Conservation (phyloP, 495 filamentous ascomycete genomes). For the Annulohypoxylon moriforme region DNA sequence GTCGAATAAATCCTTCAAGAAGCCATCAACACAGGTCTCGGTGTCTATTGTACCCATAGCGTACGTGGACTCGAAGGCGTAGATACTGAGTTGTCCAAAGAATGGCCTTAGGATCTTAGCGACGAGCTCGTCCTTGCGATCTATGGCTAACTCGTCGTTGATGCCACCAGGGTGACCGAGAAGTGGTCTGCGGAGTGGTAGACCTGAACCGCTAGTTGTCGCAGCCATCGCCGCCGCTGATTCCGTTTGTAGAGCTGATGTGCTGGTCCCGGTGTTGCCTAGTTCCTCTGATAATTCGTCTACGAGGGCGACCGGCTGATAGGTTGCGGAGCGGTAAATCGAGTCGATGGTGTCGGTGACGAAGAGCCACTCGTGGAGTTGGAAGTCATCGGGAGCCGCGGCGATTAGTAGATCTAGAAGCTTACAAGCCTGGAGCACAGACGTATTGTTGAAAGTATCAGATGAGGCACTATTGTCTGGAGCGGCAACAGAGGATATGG, state of each 20-base stretch:
- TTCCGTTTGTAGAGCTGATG: slow-evolving; percentile 42
- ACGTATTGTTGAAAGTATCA: slow-evolving; percentile 79
- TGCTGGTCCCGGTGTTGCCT: slow-evolving; percentile 56
- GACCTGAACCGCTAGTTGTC: slow-evolving; percentile 9
- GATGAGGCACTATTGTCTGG: slow-evolving; percentile 67
- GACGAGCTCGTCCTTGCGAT: slow-evolving; percentile 76
- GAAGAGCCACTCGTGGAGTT: slow-evolving; percentile 95
- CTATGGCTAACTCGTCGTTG: slow-evolving; percentile 59
- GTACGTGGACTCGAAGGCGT: slow-evolving; percentile 91
- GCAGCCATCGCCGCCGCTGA: slow-evolving; percentile 47
- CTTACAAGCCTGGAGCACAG: slow-evolving; percentile 90
- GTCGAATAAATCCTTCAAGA: slow-evolving; percentile 87
- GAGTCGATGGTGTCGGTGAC: slow-evolving; percentile 97
- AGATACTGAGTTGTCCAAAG: slow-evolving; percentile 90
- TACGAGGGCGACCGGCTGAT: slow-evolving; percentile 79
- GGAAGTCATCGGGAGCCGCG: slow-evolving; percentile 93
- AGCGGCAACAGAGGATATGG: slow-evolving; percentile 79
- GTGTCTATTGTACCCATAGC: slow-evolving; percentile 78
- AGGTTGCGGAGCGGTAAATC: slow-evolving; percentile 82
- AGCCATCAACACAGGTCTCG: slow-evolving; percentile 71
- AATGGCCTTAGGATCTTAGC: slow-evolving; percentile 85
- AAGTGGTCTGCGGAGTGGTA: slow-evolving; percentile 55
- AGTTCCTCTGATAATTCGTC: slow-evolving; percentile 88
- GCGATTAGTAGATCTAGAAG: slow-evolving; percentile 86
- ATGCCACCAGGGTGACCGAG: slow-evolving; percentile 60